Base-by-base conservation (phyloP, 345 rosid genomes). In the Gossypium ekmanianum region DNA sequence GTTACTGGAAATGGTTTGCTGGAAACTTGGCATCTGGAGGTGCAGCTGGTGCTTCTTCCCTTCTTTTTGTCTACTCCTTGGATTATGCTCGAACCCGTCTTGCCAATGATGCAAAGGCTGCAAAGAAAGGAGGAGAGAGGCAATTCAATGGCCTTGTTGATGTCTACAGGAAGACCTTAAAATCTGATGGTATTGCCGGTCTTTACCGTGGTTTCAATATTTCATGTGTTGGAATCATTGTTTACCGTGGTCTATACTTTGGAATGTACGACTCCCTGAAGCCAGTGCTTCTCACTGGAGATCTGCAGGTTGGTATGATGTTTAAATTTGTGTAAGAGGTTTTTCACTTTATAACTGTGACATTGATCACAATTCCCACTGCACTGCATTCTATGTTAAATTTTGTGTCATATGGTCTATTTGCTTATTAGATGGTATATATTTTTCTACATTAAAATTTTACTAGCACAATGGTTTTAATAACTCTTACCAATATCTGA, bases 251-350 rank as follows among this genome's bases (percentile, higher is more conserved):
- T 24, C 17, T 58, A 11, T 58, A 58, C 17, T 58, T 58, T 24
- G 63, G 63, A 58, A 58, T 58, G 63, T 58, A 58, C 9, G 63
- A 58, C 39, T 58, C 63, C 29, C 14, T 58, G 63, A 58, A 58
- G 63, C 63, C 63, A 3, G 63, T 58, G 8, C 16, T 92, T 43
- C 75, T 91, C 73, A 79, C 88, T 17, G 97, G 90, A 55, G 74
- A 52, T n/a, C 7, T 92, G 79, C 79, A 85, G 97, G 97, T 90
- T 27, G 3, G 84, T 73, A 7, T 26, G 51, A 2, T 68, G 51
- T 68, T 4, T 13, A 34, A 34, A n/a, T n/a, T 54, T 24, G 7
- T 11, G 7, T 12, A 12, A n/a, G 11, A 43, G 26, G 20, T 63
- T 39, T 61, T 63, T 41, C 26, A 18, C 8, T 43, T n/a, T 9